These are phyloP conservation scores for Ceratobasidium sp. DNA, from an alignment of 1,284 basidiomycete species.

Conservation along the genomic window DNA sequence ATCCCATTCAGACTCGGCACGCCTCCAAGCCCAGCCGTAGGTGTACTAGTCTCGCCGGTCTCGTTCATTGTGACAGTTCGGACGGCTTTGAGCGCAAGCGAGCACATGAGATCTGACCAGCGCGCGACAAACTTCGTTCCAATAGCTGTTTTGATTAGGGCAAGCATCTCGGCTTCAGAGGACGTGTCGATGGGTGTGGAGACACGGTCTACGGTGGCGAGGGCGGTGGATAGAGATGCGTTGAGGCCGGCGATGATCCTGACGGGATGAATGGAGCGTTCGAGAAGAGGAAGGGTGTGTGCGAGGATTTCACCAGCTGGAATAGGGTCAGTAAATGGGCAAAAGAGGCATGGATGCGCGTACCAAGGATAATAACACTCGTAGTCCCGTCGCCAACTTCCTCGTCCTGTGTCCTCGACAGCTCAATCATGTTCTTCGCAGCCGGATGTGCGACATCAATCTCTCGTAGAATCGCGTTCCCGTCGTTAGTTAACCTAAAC, in stretches of 20 bases:
- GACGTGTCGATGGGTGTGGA: slow-evolving; percentile 91
- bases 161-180: slow-evolving; percentile 92
- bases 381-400: slow-evolving; percentile 99
- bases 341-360: slow-evolving; percentile 52
- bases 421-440: slow-evolving; percentile 99
- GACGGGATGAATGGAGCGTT: slow-evolving; percentile 97
- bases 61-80: slow-evolving; percentile 78
- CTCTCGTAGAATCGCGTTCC: slow-evolving; percentile 96
- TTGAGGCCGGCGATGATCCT: slow-evolving; percentile 99
- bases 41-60: slow-evolving; percentile 66
- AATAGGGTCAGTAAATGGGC: slow-evolving; percentile 6
- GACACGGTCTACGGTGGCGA: slow-evolving; percentile 88
- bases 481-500: slow-evolving; percentile 92
- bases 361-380: slow-evolving; percentile 95
- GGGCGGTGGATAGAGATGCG: slow-evolving; percentile 91
- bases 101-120: slow-evolving; percentile 99
- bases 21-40: slow-evolving; percentile 48
- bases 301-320: slow-evolving; percentile 98
- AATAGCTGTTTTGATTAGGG: slow-evolving; percentile 97
- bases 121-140: slow-evolving; percentile 98
- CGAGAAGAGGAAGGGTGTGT: slow-evolving; percentile 90
- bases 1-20: slow-evolving; percentile 59
- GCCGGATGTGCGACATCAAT: slow-evolving; percentile 99
- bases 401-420: slow-evolving; percentile 97
- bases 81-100: slow-evolving; percentile 92